Evolutionary conservation across 768 basidiomycete species (phyloP), one percentile per base, ranked within the genome.

Genomic region (Psilocybe azurescens): DNA sequence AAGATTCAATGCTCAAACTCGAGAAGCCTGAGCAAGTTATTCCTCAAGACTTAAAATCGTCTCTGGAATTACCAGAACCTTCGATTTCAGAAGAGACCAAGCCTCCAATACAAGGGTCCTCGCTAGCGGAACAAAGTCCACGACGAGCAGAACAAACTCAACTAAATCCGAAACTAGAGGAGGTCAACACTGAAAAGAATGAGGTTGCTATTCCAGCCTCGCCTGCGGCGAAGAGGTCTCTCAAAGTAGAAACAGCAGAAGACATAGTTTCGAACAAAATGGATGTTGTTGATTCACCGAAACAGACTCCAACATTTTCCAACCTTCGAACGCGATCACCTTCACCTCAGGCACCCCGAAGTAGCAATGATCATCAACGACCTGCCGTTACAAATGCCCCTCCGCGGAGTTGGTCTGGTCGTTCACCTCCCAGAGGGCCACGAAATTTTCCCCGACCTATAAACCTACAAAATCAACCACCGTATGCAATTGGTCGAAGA

Each of bases 351-450:
- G 44, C 60, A 16, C 55, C 64, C 10, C 64, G 62, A 5, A 18
- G 20, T 9, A 39, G n/a, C 4, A 57, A 28, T 30, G 64, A 65
- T 29, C 58, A 61, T 3, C 53, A 38, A 32, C 64, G 67, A 7
- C 39, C 55, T 36, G 13, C 20, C 5, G 32, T 59, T 46, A 58
- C 62, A 18, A 59, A 61, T 13, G 63, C 61, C 29, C 56, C 67
- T 2, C 63, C 69, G 48, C 67, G 68, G 11, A 66, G 64, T 53
- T 69, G 71, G 38, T 20, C 53, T 41, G 66, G 72, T 38, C 77
- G 75, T 32, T 79, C 79, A 3, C 81, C 80, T 10, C 79, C 81
- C 18, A 73, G 77, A 58, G 80, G 77, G 1, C 81, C 80, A 47
- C 78, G 78, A 24, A 70, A 66, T 50, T 67, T 74, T 55, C 64